Evolutionary conservation across 2,329 filamentous ascomycete species (phyloP), one percentile per base, ranked within the genome.

Genomic region (Thielaviopsis ethacetica): DNA sequence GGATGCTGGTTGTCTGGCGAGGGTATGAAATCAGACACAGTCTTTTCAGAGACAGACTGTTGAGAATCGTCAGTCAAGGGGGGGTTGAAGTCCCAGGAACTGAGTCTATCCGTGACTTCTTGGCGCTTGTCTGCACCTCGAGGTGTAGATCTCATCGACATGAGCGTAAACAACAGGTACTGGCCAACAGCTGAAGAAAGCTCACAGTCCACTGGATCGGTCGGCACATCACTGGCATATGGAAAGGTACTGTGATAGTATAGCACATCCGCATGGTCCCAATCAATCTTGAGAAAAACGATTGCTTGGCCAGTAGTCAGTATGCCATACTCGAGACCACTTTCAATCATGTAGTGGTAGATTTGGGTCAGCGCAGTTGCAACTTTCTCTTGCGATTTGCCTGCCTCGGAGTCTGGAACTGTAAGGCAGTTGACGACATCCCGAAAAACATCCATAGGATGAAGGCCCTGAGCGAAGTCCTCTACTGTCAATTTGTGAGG

Each of bases 291-390:
- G 24, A 77, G 67, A 61, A 76, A 76, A 34, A 76, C 69, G 57
- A 71, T 70, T 1, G 69, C 68, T 64, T 76, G 70, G 30, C 72
- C 71, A 0, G 71, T 76, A 17, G 67, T 71, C 17, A 76, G 59
- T 26, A 69, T 66, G 13, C 75, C 69, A 61, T 74, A 75, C 59
- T 73, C 68, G 5, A 76, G 66, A 0, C 76, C 72, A 21, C 65
- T 66, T 55, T 72, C 64, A 13, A 79, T 70, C 70, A 79, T 79
- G 65, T 78, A 78, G 49, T 74, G 70, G 63, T 74, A 79, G 0
- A 69, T 72, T 65, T 79, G 71, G 3, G 72, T 73, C 38, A 79
- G 65, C 13, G 75, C 70, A 44, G 30, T 34, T 34, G 7, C 30
- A 34, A 34, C 7, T 34, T 34, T 34, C 30, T 34, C 30, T 34